Base-by-base conservation (phyloP, 495 filamentous ascomycete species). In the Penicillium lividum region DNA sequence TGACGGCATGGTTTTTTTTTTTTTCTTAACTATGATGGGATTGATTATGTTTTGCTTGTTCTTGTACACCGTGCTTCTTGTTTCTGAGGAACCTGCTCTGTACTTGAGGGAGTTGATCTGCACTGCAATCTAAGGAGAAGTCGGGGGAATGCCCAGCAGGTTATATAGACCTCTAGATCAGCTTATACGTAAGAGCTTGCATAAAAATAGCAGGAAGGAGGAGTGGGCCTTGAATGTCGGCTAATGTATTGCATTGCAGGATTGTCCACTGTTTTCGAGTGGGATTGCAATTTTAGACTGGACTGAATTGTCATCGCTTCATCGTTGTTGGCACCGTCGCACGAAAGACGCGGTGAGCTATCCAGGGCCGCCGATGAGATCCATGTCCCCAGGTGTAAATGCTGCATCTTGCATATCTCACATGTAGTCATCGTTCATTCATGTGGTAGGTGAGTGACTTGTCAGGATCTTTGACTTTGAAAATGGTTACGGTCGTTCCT, bases 361-460 rank as follows among this genome's bases (percentile, higher is more conserved):
- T 55, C 56, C 51, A 59, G 18, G 16, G 15, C 52, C 44, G 36
- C n/a, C 6, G 9, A 36, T 22, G 46, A 31, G 51, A 45, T 18
- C 54, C 28, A 53, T 25, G 56, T 18, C 51, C 62, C 33, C 56
- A 36, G 38, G 27, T 52, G 33, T 27, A n/a, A 60, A 31, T 45
- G 50, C 49, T 27, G 18, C 27, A 18, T 34, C 33, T 25, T 60
- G 59, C 64, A 63, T 61, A 67, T 59, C 50, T 67, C 62, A 60
- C 61, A 69, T 64, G 64, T 51, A 61, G 61, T 58, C 60, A 55
- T 53, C 16, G 2, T 52, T 59, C 63, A 13, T 13, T 9, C n/a
- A 25, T 51, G 29, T n/a, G 8, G n/a, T 10, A 44, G 18, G 28
- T 45, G 31, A 38, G 42, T 30, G 42, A 62, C 22, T 43, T 44